Conservation (phyloP, 306 rosid species). For the Fagus sylvatica region DNA sequence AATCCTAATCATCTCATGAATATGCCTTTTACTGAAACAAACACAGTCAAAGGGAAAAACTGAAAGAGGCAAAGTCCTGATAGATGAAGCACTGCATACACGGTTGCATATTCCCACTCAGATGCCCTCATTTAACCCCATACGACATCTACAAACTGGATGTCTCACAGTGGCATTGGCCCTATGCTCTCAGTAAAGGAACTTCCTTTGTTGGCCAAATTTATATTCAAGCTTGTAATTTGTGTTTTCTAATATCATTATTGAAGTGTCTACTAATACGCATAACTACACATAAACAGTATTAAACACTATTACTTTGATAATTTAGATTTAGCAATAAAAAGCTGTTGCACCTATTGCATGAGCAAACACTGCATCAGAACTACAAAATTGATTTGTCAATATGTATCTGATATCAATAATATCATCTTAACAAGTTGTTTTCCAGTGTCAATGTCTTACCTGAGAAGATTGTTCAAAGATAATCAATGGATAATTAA, state of each 20-base stretch:
- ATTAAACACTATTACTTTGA: no score
- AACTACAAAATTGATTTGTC: background rate
- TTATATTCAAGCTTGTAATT: no score
- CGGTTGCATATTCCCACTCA: background rate
- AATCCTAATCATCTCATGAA: background rate
- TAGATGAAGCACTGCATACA: background rate
- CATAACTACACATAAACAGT: no score
- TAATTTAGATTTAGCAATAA: no score
- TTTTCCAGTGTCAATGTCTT: no score
- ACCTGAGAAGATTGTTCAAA: background rate
- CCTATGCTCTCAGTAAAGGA: background rate
- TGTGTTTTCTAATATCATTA: no score
- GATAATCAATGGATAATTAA: background rate
- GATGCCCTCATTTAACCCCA: background rate
- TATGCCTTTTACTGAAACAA: background rate
- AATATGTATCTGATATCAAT: background rate
- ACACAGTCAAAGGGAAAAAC: background rate
- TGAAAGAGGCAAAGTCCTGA: background rate
- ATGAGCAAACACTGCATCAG: no score
- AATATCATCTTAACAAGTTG: background rate
- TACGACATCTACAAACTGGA: background rate
- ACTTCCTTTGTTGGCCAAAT: no score
- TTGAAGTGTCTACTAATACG: no score
- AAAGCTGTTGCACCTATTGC: no score
- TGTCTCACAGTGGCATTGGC: background rate